A percentile compares a stretch with the other conserved stretches of the same genome.
Conservation (phyloP, 495 filamentous ascomycete genomes). For the Ramalina intermedia region DNA sequence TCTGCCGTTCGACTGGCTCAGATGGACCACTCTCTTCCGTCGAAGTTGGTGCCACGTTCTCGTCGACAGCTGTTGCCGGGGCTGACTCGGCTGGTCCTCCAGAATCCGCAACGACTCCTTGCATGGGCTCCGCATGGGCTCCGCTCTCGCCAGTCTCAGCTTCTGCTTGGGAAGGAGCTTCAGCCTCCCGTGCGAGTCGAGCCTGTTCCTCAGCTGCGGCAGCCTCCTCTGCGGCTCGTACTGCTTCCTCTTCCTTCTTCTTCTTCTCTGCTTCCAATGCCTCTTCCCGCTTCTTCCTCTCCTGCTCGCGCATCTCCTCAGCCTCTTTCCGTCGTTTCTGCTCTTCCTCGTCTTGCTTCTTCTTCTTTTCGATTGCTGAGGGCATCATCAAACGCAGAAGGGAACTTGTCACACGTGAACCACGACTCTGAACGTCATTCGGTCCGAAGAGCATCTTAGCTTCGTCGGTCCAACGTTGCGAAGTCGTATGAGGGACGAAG, state of each 20-base stretch:
- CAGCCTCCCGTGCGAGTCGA: slow-evolving; percentile 23
- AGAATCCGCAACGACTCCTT: slow-evolving; percentile 56
- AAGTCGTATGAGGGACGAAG: slow-evolving; percentile 43
- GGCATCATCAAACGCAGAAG: slow-evolving; percentile 65
- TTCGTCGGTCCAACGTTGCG: slow-evolving; percentile 77
- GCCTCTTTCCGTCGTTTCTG: slow-evolving; percentile 57
- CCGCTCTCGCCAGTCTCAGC: slow-evolving; percentile 21
- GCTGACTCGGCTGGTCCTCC: background rate
- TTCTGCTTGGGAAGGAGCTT: slow-evolving; percentile 27
- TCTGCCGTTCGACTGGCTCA: slow-evolving; percentile 43
- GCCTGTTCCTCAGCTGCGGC: slow-evolving; percentile 2
- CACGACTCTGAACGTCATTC: slow-evolving; percentile 49
- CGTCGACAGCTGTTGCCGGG: slow-evolving; percentile 17
- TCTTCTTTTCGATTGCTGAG: slow-evolving; percentile 65
- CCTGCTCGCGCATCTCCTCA: slow-evolving; percentile 38
- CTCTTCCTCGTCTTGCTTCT: slow-evolving; percentile 39
- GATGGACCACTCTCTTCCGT: slow-evolving; percentile 30
- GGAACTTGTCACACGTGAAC: slow-evolving; percentile 53
- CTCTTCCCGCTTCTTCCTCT: slow-evolving; percentile 56
- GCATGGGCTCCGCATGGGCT: slow-evolving; percentile 50
- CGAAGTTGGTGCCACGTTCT: slow-evolving; percentile 21
- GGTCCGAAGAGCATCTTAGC: slow-evolving; percentile 68
- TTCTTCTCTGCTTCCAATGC: slow-evolving; percentile 38
- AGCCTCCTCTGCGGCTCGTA: slow-evolving; percentile 33
- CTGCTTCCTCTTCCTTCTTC: slow-evolving; percentile 17